Base-by-base conservation (phyloP, 2,329 filamentous ascomycete species). In the Fusarium cyanostomum region DNA sequence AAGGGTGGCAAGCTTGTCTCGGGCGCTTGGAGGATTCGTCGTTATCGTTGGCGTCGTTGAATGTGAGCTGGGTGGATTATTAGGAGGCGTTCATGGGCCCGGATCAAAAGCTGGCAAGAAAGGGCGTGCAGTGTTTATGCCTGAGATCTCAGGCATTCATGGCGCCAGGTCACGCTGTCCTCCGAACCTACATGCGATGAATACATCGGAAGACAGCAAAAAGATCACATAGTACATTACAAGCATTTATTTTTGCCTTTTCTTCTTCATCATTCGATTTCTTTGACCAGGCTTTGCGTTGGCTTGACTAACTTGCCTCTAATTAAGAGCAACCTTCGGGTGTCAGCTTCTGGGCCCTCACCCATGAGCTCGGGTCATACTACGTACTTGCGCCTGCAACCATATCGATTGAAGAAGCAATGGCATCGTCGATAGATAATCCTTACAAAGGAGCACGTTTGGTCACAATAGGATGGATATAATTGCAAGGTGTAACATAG, bases 101-200 rank as follows among this genome's bases (percentile, higher is more conserved):
- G 44, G 42, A 53, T 59, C 59, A 70, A 72, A 72, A 72, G 69
- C 70, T 72, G 70, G 70, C 70, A 71, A 64, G 50, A 71, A 72
- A 62, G 67, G 65, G 68, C 63, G 64, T 45, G 42, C 57, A 30
- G n/a, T 46, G 27, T 54, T 62, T 7, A 3, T 56, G 72, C 72
- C 72, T 74, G 33, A 33, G 2, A 24, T 45, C 5, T 66, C 41
- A 74, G 72, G 72, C 72, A 66, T 1, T 7, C 51, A 58, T 62
- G 46, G 58, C 60, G 59, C 56, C 65, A 55, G 63, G 67, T 68
- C 66, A 62, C 59, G 50, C 57, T 59, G 56, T 39, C 50, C 59
- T 42, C 54, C 56, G 54, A 57, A 41, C 39, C 54, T 52, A 26
- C 58, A 69, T 53, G 49, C 45, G 16, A 68, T 56, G 37, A 39